Evolutionary conservation across 208 protist species (phyloP), one percentile per base, ranked within the genome.

Genomic region (Phytomonas francai): DNA sequence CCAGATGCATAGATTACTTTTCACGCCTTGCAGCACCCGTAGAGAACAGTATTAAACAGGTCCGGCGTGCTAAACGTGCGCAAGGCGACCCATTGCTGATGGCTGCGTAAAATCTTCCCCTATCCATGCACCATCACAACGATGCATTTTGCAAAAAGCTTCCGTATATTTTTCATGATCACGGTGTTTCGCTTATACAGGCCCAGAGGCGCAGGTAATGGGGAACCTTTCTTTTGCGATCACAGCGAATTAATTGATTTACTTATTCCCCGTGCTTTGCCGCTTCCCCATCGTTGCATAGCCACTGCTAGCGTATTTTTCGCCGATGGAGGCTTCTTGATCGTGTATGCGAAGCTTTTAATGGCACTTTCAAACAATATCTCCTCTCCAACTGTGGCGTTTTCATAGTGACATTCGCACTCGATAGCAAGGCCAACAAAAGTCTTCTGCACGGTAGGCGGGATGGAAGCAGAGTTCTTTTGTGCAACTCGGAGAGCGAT

Each of bases 271-370:
- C 57, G 19, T 25, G 45, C 54, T 79, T 29, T 62, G 27, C 58
- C 58, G n/a, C 19, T 62, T 31, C 58, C 25, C 7, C 58, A 62
- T 62, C 58, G 58, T 31, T 36, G 28, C 5, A 78, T 56, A 65
- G 74, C 3, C 60, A 70, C 5, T 74, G 68, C 28, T 83, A 92
- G 67, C 78, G 79, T 29, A 33, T 82, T 4, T 70, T 74, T 49
- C 74, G 67, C 42, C 78, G 83, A 14, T 95, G 89, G 85, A 76
- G 73, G 33, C 67, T 89, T n/a, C 73, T 93, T 34, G 85, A 83
- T 58, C 85, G 81, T 22, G 79, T 76, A 16, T 87, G 65, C 63
- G 65, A 73, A 5, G 58, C 69, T 3, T 83, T 87, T 62, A 84
- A 88, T 70, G 56, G 65, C 1, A 67, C 72, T 42, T 32, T 95